Percentiles rank a stretch among this genome's conserved stretches.
Conservation (phyloP, 1,139 yeast genomes). For the Zygosaccharomyces pseudobailii region DNA sequence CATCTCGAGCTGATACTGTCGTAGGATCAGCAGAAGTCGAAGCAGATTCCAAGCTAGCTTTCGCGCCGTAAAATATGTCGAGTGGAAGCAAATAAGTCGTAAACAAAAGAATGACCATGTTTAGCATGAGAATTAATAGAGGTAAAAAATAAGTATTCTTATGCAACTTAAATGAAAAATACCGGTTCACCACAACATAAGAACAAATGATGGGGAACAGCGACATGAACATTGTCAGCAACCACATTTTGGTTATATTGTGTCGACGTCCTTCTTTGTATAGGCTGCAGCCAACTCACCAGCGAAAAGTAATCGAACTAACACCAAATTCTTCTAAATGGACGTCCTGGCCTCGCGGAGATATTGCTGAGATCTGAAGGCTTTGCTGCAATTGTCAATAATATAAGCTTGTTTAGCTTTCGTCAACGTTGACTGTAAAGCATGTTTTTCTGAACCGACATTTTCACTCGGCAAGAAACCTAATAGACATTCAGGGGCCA, state of each 20-base stretch:
- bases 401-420: conserved; percentile 1
- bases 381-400: conserved; percentile 4
- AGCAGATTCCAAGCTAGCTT: conserved; percentile 2
- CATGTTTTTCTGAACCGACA: not conserved
- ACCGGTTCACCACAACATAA: conserved; percentile 23
- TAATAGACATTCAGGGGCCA: not conserved
- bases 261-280: not conserved
- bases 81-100: conserved; percentile 30
- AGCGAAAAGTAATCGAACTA: not conserved
- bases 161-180: conserved; percentile 28
- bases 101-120: conserved; percentile 26
- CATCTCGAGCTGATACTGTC: not conserved
- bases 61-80: conserved; percentile 25
- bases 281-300: not conserved
- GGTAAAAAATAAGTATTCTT: conserved; percentile 25
- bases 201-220: conserved; percentile 14
- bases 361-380: not conserved
- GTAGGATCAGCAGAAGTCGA: conserved; percentile 1
- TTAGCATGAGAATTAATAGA: conserved; percentile 19
- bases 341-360: no score
- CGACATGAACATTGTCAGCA: conserved; percentile 9
- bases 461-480: not conserved
- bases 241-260: conserved; percentile 8
- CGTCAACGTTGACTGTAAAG: not conserved
- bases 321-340: not conserved